Percentiles rank a stretch among this genome's conserved stretches.
Conservation (phyloP, 805 yeast genomes). For the Ogataea haglerorum region DNA sequence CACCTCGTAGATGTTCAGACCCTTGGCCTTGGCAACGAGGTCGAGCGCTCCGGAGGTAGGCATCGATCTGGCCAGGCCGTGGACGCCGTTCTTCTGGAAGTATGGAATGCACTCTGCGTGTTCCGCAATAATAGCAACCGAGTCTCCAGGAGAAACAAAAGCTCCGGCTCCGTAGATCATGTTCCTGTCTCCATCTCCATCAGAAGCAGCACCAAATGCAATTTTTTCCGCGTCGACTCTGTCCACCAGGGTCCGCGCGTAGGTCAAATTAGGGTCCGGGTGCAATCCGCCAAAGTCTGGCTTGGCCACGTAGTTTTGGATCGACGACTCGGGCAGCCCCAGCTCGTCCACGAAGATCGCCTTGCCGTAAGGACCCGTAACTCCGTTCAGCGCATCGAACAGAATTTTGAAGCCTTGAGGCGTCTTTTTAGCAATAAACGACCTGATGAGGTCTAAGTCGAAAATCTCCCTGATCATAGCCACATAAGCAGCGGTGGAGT, state of each 20-base stretch:
- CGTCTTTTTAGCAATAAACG: slow-evolving; percentile 53
- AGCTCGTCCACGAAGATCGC: slow-evolving; percentile 81
- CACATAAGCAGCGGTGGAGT: slow-evolving; percentile 76
- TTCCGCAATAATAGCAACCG: slow-evolving; percentile 96
- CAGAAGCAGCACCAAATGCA: slow-evolving; percentile 98
- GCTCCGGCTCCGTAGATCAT: slow-evolving; percentile 96
- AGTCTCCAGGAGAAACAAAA: slow-evolving; percentile 97
- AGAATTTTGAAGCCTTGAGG: slow-evolving; percentile 64
- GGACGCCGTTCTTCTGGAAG: slow-evolving; percentile 77
- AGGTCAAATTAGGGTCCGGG: slow-evolving; percentile 96
- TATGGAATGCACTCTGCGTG: slow-evolving; percentile 89
- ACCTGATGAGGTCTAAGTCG: slow-evolving; percentile 77
- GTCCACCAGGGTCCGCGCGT: slow-evolving; percentile 83
- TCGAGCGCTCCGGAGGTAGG: slow-evolving; percentile 96
- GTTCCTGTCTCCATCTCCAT: slow-evolving; percentile 98
- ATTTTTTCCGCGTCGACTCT: slow-evolving; percentile 78
- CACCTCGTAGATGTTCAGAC: slow-evolving; percentile 80
- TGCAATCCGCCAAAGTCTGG: slow-evolving; percentile 97
- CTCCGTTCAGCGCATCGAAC: slow-evolving; percentile 91
- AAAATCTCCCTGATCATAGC: slow-evolving; percentile 77
- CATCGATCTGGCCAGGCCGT: slow-evolving; percentile 96
- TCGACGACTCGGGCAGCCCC: slow-evolving; percentile 63
- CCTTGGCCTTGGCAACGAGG: slow-evolving; percentile 77
- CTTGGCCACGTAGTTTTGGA: slow-evolving; percentile 76
- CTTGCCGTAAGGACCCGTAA: slow-evolving; percentile 93